Evolutionary conservation across 2,329 filamentous ascomycete species (phyloP).

Genomic region (Fusarium sp.): DNA sequence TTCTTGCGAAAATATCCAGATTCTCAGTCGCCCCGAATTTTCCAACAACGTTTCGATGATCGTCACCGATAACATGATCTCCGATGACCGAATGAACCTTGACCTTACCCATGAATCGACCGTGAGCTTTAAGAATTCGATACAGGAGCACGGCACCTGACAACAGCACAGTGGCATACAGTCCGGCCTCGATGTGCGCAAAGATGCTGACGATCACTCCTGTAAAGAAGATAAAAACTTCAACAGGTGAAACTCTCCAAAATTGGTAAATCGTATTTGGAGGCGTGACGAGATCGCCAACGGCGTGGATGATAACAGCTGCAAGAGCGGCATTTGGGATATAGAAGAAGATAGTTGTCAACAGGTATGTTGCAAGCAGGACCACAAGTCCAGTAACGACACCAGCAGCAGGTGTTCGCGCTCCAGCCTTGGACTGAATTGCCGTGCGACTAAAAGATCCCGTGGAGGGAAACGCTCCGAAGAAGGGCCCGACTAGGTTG

Average conservation of each 20-base stretch:
- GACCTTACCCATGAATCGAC: slow-evolving; percentile 79
- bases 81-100: slow-evolving; percentile 83
- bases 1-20: slow-evolving; percentile 69
- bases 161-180: slow-evolving; percentile 85
- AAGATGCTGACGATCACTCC: slow-evolving; percentile 94
- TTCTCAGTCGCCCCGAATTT: slow-evolving; percentile 69
- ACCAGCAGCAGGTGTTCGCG: slow-evolving; percentile 90
- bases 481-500: slow-evolving; percentile 90
- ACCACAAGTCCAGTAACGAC: slow-evolving; percentile 89
- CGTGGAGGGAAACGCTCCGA: slow-evolving; percentile 91
- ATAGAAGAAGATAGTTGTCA: slow-evolving; percentile 92
- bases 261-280: slow-evolving; percentile 95
- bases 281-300: slow-evolving; percentile 90
- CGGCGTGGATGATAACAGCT: slow-evolving; percentile 95
- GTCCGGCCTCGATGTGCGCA: slow-evolving; percentile 87
- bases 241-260: slow-evolving; percentile 91
- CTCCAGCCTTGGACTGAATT: slow-evolving; percentile 97
- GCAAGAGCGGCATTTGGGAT: slow-evolving; percentile 85
- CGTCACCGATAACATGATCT: slow-evolving; percentile 77
- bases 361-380: slow-evolving; percentile 87
- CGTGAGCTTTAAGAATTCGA: slow-evolving; percentile 84
- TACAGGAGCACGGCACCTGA: slow-evolving; percentile 85
- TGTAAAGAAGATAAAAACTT: slow-evolving; percentile 92
- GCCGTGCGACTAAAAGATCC: slow-evolving; percentile 97
- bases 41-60: slow-evolving; percentile 60